phyloP scores from a whole-genome alignment of 768 basidiomycete genomes.

The Tricholoma sp. region DNA sequence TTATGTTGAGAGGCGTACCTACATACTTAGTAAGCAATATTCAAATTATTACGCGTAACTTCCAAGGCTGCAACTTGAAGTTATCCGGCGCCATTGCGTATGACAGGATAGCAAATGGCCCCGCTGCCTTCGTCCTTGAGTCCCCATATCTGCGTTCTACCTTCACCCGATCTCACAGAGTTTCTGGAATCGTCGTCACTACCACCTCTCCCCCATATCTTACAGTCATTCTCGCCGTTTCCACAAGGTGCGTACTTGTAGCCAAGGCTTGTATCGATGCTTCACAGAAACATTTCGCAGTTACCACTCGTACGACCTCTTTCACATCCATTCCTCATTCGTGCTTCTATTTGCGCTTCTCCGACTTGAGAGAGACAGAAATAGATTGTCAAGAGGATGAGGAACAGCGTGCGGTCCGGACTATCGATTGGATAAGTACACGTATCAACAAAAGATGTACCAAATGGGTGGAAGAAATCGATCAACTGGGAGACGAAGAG shows the following conservation, averaged over 20 bases:
- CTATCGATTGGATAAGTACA: slow-evolving; percentile 83
- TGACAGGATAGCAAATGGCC: slow-evolving; percentile 29
- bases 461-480: slow-evolving; percentile 69
- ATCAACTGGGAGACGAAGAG: slow-evolving; percentile 38
- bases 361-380: slow-evolving; percentile 69
- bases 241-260: slow-evolving; percentile 55
- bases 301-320: slow-evolving; percentile 74
- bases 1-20: too few species aligned
- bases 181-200: slow-evolving; percentile 55
- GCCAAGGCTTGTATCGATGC: slow-evolving; percentile 1
- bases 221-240: slow-evolving; percentile 83
- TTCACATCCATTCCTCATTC: slow-evolving; percentile 66
- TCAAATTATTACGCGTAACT: too few species aligned
- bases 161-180: slow-evolving; percentile 64
- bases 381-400: slow-evolving; percentile 74
- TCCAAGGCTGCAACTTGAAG: too few species aligned
- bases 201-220: slow-evolving; percentile 65
- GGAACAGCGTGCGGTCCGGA: slow-evolving; percentile 69
- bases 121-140: slow-evolving; percentile 70
- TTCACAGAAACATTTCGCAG: slow-evolving; percentile 29
- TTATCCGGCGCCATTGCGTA: too few species aligned
- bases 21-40: too few species aligned
- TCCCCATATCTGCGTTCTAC: slow-evolving; percentile 73
- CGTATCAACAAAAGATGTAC: slow-evolving; percentile 59
- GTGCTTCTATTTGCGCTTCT: slow-evolving; percentile 75